A percentile compares a stretch with the other conserved stretches of the same genome.
These are phyloP conservation scores for Polytolypa hystricis DNA, from an alignment of 2,329 filamentous ascomycete genomes.

Conservation along the genomic window DNA sequence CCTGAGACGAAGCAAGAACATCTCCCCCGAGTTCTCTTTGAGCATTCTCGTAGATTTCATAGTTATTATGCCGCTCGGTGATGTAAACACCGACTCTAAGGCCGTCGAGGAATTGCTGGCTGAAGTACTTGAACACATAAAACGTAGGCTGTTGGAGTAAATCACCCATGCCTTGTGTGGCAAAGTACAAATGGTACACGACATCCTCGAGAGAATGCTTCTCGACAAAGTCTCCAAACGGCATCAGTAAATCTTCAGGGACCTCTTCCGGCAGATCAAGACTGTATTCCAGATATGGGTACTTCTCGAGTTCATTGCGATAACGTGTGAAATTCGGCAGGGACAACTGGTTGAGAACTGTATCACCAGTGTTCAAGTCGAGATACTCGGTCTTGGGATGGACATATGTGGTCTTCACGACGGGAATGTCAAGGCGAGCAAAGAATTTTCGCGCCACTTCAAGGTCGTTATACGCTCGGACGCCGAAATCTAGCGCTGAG, in stretches of 20 bases:
- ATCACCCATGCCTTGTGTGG: constrained; percentile 14
- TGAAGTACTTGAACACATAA: constrained; percentile 17
- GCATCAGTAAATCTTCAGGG: constrained; percentile 20
- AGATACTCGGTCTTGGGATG: constrained; percentile 1
- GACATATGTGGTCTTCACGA: constrained; percentile 3
- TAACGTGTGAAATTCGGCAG: constrained; percentile 11
- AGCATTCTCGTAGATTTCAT: constrained; percentile 16
- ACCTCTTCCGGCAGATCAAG: constrained; percentile 19
- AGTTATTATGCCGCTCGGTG: constrained; percentile 4
- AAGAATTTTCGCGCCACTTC: constrained; percentile 16
- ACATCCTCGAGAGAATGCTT: constrained; percentile 16
- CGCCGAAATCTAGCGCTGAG: constrained; percentile 19
- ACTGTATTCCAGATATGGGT: constrained; percentile 17
- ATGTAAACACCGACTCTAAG: not conserved
- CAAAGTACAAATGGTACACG: constrained; percentile 13
- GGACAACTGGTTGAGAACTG: not conserved
- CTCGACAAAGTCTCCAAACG: constrained; percentile 20
- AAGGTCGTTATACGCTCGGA: constrained; percentile 17
- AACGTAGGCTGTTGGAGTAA: constrained; percentile 14
- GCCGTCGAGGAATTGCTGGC: constrained; percentile 5
- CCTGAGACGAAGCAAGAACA: constrained; percentile 10
- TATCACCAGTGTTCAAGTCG: constrained; percentile 17
- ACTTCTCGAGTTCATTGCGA: constrained; percentile 11
- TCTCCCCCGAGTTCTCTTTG: constrained; percentile 13
- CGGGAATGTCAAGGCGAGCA: constrained; percentile 14